Conservation (phyloP, 495 filamentous ascomycete genomes). For the Pseudomonodictys pantanalensis region DNA sequence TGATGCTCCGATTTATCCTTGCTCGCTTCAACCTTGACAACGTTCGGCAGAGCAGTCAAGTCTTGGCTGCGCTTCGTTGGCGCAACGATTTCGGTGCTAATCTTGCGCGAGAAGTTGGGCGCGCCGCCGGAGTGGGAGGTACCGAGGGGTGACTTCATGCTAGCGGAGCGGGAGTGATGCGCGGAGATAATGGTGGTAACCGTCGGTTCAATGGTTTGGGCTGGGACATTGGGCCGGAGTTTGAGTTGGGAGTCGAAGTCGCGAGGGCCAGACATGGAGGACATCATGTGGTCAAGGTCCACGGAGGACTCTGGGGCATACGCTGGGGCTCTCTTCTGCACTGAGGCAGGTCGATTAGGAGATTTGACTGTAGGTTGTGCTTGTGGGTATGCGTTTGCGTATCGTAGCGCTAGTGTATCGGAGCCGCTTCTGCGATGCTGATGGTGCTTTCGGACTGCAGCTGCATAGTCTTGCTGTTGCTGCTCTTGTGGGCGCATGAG, state of each 20-base stretch:
- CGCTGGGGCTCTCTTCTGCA: not conserved
- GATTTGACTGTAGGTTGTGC: not conserved
- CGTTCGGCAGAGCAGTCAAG: not conserved
- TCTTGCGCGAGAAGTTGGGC: too few relatives aligned
- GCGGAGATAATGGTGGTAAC: slow-evolving; percentile 2
- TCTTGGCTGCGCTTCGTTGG: not conserved
- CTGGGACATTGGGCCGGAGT: not conserved
- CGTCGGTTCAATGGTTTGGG: not conserved
- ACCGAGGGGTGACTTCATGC: slow-evolving; percentile 10
- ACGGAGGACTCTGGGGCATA: slow-evolving; percentile 1
- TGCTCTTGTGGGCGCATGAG: slow-evolving; percentile 33
- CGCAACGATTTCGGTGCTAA: too few relatives aligned
- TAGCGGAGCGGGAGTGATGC: slow-evolving; percentile 14
- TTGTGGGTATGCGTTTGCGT: slow-evolving; percentile 1
- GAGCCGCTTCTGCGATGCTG: slow-evolving; percentile 32
- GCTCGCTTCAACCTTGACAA: slow-evolving; percentile 6
- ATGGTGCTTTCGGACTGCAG: slow-evolving; percentile 22
- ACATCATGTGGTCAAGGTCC: slow-evolving; percentile 29
- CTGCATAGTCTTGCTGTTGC: slow-evolving; percentile 26
- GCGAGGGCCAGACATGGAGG: slow-evolving; percentile 11
- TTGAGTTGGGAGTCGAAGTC: slow-evolving; percentile 13
- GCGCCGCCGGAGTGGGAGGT: too few relatives aligned
- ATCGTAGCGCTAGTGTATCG: slow-evolving; percentile 25
- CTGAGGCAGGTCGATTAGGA: not conserved
- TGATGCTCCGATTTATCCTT: slow-evolving; percentile 4